Conservation (phyloP, 192 early-diverging fungal genomes). For the Phycomyces nitens region DNA sequence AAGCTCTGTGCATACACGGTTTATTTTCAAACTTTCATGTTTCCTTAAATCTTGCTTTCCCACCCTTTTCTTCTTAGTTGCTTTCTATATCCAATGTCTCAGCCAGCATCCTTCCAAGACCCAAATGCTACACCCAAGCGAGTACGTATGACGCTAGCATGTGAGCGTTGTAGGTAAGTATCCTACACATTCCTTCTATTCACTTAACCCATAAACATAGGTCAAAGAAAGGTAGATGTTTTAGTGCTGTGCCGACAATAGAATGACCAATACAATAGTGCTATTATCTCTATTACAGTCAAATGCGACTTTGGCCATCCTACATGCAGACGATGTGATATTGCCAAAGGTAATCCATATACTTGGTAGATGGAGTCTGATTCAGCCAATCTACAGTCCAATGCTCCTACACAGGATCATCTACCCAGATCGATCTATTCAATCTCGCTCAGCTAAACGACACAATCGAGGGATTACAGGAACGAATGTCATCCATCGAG, state of each 20-base stretch:
- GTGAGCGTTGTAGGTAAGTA: constrained; percentile 38
- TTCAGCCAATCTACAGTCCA: constrained; percentile 3
- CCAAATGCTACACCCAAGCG: constrained; percentile 26
- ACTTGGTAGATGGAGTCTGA: neutral
- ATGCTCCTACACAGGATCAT: constrained; percentile 34
- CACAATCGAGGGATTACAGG: constrained; percentile 11
- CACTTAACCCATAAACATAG: constrained; percentile 4
- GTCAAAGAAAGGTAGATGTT: constrained; percentile 28
- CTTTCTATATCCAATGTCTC: neutral
- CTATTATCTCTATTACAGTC: constrained; percentile 17
- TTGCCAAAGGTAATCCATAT: constrained; percentile 17
- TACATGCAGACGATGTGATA: constrained; percentile 25
- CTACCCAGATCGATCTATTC: constrained; percentile 35
- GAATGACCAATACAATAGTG: neutral
- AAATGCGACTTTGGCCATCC: constrained; percentile 40
- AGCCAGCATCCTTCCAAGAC: neutral
- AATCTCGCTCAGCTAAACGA: constrained; percentile 30
- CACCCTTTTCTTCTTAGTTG: neutral
- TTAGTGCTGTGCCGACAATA: neutral
- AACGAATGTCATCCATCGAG: constrained; percentile 19
- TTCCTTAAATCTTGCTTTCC: neutral
- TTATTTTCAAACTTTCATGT: neutral
- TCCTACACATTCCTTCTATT: neutral
- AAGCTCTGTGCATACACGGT: neutral
- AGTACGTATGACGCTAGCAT: constrained; percentile 41